These are phyloP conservation scores for Tylopilus plumbeoviolaceoides DNA, from an alignment of 768 basidiomycete species.

Conservation along the genomic window DNA sequence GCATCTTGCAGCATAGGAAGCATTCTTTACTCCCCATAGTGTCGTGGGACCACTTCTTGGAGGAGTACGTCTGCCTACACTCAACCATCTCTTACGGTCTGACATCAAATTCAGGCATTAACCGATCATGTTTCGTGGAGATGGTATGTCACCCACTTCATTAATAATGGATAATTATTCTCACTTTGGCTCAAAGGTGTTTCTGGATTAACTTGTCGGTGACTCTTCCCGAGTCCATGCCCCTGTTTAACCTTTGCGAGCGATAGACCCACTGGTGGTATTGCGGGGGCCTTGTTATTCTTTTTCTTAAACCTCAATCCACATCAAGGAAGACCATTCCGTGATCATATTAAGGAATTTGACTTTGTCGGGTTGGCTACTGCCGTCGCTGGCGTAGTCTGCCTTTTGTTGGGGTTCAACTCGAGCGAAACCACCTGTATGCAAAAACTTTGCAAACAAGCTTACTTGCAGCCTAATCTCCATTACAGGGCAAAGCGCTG, in stretches of 20 bases:
- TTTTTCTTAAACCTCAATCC: constrained; percentile 35
- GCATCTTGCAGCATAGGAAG: neutral
- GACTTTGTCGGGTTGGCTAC: constrained; percentile 38
- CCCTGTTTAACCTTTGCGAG: neutral
- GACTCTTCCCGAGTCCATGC: neutral
- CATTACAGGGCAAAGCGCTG: constrained; percentile 24
- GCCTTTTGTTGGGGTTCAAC: constrained; percentile 38
- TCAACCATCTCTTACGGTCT: neutral
- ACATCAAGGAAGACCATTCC: constrained; percentile 29
- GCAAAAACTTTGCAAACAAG: neutral
- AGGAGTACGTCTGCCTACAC: constrained; percentile 23
- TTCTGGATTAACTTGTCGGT: constrained; percentile 36
- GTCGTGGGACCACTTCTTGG: constrained; percentile 43
- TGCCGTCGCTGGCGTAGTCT: constrained; percentile 33
- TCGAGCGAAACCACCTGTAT: constrained; percentile 32
- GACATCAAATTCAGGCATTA: constrained; percentile 21
- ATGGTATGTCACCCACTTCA: constrained; percentile 27
- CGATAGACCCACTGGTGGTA: constrained; percentile 34
- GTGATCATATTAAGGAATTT: constrained; percentile 33
- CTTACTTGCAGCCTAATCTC: neutral
- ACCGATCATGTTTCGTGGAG: constrained; percentile 37
- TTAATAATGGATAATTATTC: neutral
- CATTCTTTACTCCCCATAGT: constrained; percentile 13
- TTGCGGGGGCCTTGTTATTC: constrained; percentile 30
- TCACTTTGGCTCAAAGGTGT: constrained; percentile 24